A percentile compares a stretch with the other conserved stretches of the same genome.
These are phyloP conservation scores for Naegleria lovaniensis DNA, from an alignment of 208 protist species.

Conservation along the genomic window DNA sequence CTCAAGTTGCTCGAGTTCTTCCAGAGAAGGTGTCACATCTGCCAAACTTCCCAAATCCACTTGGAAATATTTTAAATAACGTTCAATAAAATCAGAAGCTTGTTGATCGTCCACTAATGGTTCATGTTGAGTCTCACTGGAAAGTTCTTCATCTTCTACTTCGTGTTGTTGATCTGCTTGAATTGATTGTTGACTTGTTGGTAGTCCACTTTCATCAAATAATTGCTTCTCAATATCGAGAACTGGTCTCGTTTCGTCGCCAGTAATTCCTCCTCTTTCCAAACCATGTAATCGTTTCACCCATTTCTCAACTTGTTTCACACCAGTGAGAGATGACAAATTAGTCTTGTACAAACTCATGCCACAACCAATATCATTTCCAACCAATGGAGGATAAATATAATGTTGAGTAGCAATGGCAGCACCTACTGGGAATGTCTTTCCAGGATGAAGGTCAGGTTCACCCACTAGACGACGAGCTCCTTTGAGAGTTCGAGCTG, in stretches of 20 bases:
- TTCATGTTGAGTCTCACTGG: no score
- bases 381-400: background rate
- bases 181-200: no score
- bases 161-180: no score
- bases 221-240: background rate
- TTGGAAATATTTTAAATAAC: background rate
- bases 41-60: background rate
- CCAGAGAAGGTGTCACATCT: no score
- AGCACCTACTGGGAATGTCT: background rate
- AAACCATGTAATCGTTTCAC: background rate
- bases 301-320: background rate
- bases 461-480: background rate
- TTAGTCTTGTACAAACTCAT: background rate
- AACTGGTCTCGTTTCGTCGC: background rate
- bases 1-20: no score
- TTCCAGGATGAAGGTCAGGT: constrained; percentile 22
- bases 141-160: no score
- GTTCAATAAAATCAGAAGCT: background rate
- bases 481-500: background rate
- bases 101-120: no score
- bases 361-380: background rate
- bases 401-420: background rate
- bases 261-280: background rate
- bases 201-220: no score
- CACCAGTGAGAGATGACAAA: background rate